A percentile compares a stretch with the other conserved stretches of the same genome.
These are phyloP conservation scores for Cetradonia linearis DNA, from an alignment of 495 filamentous ascomycete genomes.

Conservation along the genomic window DNA sequence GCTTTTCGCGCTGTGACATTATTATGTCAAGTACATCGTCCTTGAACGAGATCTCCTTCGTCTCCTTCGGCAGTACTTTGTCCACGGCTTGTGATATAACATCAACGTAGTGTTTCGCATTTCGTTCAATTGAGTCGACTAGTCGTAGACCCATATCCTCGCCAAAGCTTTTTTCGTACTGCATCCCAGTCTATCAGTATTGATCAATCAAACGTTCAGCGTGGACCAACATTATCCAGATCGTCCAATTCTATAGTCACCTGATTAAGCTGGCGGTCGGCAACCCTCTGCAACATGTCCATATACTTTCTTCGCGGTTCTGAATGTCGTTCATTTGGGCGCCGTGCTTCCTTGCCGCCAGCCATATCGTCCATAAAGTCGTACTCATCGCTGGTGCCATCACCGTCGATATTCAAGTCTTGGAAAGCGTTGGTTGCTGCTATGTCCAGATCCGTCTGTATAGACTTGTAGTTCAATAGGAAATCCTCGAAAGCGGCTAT, in stretches of 20 bases:
- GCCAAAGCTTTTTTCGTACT: conserved; percentile 64
- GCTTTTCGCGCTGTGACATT: conserved; percentile 78
- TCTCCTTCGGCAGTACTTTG: conserved; percentile 70
- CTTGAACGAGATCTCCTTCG: conserved; percentile 78
- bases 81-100: conserved; percentile 82
- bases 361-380: conserved; percentile 88
- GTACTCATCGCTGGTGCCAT: conserved; percentile 85
- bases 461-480: conserved; percentile 75
- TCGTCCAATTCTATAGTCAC: conserved; percentile 87
- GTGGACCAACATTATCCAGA: conserved; percentile 51
- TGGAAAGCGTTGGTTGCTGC: conserved; percentile 65
- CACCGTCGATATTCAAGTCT: conserved; percentile 76
- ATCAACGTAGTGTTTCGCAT: conserved; percentile 93
- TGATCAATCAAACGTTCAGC: background rate
- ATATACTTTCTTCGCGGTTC: conserved; percentile 78
- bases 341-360: conserved; percentile 39
- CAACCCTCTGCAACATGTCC: conserved; percentile 77
- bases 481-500: conserved; percentile 74
- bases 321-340: conserved; percentile 32
- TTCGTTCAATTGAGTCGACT: conserved; percentile 73
- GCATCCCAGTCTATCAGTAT: conserved; percentile 19
- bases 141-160: conserved; percentile 58
- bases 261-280: conserved; percentile 63
- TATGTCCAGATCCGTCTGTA: conserved; percentile 56
- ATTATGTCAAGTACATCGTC: conserved; percentile 96